phyloP scores from a whole-genome alignment of 805 yeast species.

The Schizosaccharomyces japonicus region DNA sequence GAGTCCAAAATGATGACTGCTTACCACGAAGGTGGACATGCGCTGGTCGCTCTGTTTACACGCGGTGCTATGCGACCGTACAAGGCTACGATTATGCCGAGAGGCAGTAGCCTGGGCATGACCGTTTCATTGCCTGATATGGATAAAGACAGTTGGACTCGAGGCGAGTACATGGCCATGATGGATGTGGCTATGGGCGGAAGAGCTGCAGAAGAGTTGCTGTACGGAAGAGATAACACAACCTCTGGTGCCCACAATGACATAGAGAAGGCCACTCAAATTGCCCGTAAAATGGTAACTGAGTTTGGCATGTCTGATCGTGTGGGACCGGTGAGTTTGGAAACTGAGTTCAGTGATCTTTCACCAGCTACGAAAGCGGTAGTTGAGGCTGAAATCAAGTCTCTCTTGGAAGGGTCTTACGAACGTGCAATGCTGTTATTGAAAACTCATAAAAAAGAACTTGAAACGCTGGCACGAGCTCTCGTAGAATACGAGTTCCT shows the following conservation, averaged over 20 bases:
- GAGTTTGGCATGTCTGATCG: slow-evolving; percentile 87
- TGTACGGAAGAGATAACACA: slow-evolving; percentile 75
- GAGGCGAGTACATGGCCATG: slow-evolving; percentile 68
- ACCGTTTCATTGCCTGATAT: slow-evolving; percentile 95
- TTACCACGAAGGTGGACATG: slow-evolving; percentile 98
- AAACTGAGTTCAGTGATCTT: neutral
- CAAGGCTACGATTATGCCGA: slow-evolving; percentile 87
- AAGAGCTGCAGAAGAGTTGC: slow-evolving; percentile 82
- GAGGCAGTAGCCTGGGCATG: slow-evolving; percentile 90
- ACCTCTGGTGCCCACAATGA: slow-evolving; percentile 92
- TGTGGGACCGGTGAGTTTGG: slow-evolving; percentile 88
- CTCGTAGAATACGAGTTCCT: slow-evolving; percentile 85
- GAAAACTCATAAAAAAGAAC: slow-evolving; percentile 36
- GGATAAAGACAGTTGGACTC: slow-evolving; percentile 89
- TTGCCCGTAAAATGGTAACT: slow-evolving; percentile 92
- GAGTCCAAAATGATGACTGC: slow-evolving; percentile 86
- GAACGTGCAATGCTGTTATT: slow-evolving; percentile 52
- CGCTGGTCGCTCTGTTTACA: slow-evolving; percentile 87
- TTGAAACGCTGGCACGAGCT: slow-evolving; percentile 76
- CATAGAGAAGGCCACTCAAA: slow-evolving; percentile 65
- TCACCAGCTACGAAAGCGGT: slow-evolving; percentile 63
- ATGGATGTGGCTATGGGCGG: slow-evolving; percentile 98
- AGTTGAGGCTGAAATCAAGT: slow-evolving; percentile 82
- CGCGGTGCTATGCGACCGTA: slow-evolving; percentile 85
- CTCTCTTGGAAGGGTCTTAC: slow-evolving; percentile 50